A percentile compares a stretch with the other conserved stretches of the same genome.
phyloP scores from a whole-genome alignment of 805 yeast species.

The Candida peoriensis region DNA sequence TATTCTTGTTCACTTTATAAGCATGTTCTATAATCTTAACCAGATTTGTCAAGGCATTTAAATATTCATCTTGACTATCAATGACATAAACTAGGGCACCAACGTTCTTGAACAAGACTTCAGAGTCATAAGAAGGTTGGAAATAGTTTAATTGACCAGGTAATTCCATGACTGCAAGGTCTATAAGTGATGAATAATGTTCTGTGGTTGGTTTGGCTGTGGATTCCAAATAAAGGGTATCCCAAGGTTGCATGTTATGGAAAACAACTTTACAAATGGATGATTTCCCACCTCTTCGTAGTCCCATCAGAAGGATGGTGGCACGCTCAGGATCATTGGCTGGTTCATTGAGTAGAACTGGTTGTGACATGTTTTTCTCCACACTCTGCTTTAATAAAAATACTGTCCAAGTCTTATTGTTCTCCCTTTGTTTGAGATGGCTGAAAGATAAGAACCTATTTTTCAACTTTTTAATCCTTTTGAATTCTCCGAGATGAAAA shows the following conservation, averaged over 20 bases:
- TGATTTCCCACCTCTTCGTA: slow-evolving; percentile 83
- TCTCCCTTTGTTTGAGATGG: no score
- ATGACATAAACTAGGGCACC: slow-evolving; percentile 93
- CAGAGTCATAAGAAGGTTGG: slow-evolving; percentile 80
- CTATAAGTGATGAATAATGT: slow-evolving; percentile 76
- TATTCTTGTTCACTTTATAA: slow-evolving; percentile 72
- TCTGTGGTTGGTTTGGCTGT: slow-evolving; percentile 88
- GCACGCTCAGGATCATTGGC: slow-evolving; percentile 56
- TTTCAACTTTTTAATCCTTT: no score
- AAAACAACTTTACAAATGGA: slow-evolving; percentile 94
- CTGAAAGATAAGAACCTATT: no score
- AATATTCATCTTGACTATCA: slow-evolving; percentile 92
- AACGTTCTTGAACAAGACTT: slow-evolving; percentile 68
- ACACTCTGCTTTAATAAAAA: no score
- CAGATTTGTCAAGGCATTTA: slow-evolving; percentile 83
- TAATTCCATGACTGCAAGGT: slow-evolving; percentile 84
- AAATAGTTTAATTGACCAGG: slow-evolving; percentile 92
- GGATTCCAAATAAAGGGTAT: slow-evolving; percentile 83
- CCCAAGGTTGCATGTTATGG: slow-evolving; percentile 94
- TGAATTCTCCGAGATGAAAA: no score
- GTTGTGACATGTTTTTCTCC: slow-evolving; percentile 6
- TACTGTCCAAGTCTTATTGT: no score
- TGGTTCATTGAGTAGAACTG: slow-evolving; percentile 11
- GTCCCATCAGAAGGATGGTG: slow-evolving; percentile 84
- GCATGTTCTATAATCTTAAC: slow-evolving; percentile 88